Percentiles rank a stretch among this genome's conserved stretches.
Evolutionary conservation across 2,329 filamentous ascomycete species (phyloP).

Genomic region (Exserohilum turcica): DNA sequence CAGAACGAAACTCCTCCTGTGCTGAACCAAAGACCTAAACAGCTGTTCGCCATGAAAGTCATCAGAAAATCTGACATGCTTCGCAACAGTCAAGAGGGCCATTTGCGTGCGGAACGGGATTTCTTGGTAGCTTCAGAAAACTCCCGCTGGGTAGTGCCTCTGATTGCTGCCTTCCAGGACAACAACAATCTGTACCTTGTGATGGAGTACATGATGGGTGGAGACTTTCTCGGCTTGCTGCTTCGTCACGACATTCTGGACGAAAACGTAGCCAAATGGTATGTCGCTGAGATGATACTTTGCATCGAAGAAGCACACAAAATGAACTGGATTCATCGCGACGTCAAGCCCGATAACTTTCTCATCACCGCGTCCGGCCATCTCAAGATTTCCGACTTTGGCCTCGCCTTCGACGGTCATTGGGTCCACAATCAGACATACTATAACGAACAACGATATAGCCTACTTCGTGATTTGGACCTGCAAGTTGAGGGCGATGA

Average conservation of each 20-base stretch:
- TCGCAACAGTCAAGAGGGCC: conserved; percentile 86
- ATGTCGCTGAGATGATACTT: conserved; percentile 93
- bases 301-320: conserved; percentile 92
- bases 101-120: conserved; percentile 87
- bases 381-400: conserved; percentile 95
- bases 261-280: conserved; percentile 80
- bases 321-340: conserved; percentile 88
- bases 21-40: conserved; percentile 32
- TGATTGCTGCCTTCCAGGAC: conserved; percentile 90
- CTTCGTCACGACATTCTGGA: conserved; percentile 83
- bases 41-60: conserved; percentile 94
- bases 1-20: not conserved
- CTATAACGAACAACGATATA: conserved; percentile 81
- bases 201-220: conserved; percentile 98
- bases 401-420: conserved; percentile 90
- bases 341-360: conserved; percentile 98
- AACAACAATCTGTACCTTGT: conserved; percentile 82
- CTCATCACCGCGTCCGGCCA: conserved; percentile 87
- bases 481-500: conserved; percentile 75
- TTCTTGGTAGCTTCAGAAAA: conserved; percentile 87
- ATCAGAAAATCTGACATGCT: conserved; percentile 95
- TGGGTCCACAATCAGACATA: conserved; percentile 92
- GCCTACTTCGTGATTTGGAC: conserved; percentile 74
- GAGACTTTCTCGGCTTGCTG: conserved; percentile 86
- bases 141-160: conserved; percentile 87